phyloP scores from a whole-genome alignment of 1,284 basidiomycete genomes.

The Kalmanozyma brasiliensis region DNA sequence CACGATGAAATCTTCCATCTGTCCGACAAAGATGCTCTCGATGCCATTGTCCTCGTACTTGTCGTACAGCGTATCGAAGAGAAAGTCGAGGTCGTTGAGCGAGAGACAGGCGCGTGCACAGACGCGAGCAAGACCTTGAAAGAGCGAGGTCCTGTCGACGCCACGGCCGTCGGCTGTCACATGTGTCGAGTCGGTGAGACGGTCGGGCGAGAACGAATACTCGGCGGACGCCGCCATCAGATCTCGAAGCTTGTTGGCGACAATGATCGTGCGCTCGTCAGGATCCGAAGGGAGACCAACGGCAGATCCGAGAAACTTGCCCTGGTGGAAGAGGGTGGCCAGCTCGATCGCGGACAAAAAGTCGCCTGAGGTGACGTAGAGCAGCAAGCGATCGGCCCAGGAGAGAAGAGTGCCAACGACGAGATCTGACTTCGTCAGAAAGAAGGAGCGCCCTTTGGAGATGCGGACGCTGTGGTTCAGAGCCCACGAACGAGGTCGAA shows the following conservation, averaged over 20 bases:
- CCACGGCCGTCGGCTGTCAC: conserved; percentile 83
- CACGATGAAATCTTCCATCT: conserved; percentile 86
- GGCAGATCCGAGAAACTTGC: conserved; percentile 82
- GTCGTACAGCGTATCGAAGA: conserved; percentile 90
- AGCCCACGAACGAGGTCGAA: conserved; percentile 26
- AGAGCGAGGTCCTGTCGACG: conserved; percentile 88
- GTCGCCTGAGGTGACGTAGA: conserved; percentile 84
- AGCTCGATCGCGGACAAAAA: conserved; percentile 91
- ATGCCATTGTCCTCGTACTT: conserved; percentile 87
- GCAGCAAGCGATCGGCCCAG: conserved; percentile 92
- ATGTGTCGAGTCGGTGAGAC: conserved; percentile 89
- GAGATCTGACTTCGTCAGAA: conserved; percentile 75
- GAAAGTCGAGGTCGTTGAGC: conserved; percentile 81
- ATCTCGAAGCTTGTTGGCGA: conserved; percentile 81
- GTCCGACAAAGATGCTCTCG: conserved; percentile 83
- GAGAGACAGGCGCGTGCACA: conserved; percentile 85
- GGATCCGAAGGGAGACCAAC: conserved; percentile 83
- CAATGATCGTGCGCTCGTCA: conserved; percentile 74
- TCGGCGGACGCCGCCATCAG: conserved; percentile 86
- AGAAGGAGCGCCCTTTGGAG: conserved; percentile 90
- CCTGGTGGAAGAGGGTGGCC: conserved; percentile 84
- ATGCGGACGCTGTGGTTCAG: conserved; percentile 74
- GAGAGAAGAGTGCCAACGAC: conserved; percentile 87
- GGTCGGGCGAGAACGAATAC: conserved; percentile 93
- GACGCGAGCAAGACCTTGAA: conserved; percentile 84